These are phyloP conservation scores for Wallacemonas sp. DNA, from an alignment of 208 protist species.

Conservation along the genomic window DNA sequence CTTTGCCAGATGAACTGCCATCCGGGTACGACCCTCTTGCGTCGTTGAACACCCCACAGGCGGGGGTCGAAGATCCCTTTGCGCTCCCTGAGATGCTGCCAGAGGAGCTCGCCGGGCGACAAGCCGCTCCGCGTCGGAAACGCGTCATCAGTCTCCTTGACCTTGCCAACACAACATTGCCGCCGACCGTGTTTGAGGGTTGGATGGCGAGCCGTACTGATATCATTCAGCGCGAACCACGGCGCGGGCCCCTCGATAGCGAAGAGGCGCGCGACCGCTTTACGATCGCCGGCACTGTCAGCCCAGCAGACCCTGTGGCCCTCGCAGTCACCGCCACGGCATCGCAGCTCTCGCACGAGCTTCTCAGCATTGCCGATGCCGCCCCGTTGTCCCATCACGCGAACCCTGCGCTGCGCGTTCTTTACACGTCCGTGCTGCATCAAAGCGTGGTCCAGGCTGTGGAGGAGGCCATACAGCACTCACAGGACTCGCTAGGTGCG, in stretches of 20 bases:
- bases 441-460: slow-evolving; percentile 30
- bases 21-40: slow-evolving; percentile 31
- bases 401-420: slow-evolving; percentile 35
- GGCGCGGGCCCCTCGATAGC: slow-evolving; percentile 61
- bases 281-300: slow-evolving; percentile 26
- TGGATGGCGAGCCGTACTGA: slow-evolving; percentile 71
- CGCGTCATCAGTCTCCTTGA: slow-evolving; percentile 62
- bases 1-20: slow-evolving; percentile 69
- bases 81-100: slow-evolving; percentile 21
- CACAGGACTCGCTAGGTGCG: slow-evolving; percentile 13
- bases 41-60: neutral
- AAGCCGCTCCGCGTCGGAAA: slow-evolving; percentile 18
- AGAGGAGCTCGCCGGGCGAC: slow-evolving; percentile 2
- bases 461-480: slow-evolving; percentile 22
- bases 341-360: slow-evolving; percentile 1
- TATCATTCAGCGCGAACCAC: slow-evolving; percentile 50
- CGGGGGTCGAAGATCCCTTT: slow-evolving; percentile 28
- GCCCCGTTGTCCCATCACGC: slow-evolving; percentile 31
- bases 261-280: slow-evolving; percentile 65
- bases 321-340: neutral
- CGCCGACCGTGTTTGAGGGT: slow-evolving; percentile 61
- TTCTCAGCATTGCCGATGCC: slow-evolving; percentile 23
- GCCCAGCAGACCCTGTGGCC: slow-evolving; percentile 21
- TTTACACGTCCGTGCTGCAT: slow-evolving; percentile 40
- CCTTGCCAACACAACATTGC: slow-evolving; percentile 64